Evolutionary conservation across 352 stramenopile genomes (phyloP).

Genomic region (Phytopythium oedochilum): DNA sequence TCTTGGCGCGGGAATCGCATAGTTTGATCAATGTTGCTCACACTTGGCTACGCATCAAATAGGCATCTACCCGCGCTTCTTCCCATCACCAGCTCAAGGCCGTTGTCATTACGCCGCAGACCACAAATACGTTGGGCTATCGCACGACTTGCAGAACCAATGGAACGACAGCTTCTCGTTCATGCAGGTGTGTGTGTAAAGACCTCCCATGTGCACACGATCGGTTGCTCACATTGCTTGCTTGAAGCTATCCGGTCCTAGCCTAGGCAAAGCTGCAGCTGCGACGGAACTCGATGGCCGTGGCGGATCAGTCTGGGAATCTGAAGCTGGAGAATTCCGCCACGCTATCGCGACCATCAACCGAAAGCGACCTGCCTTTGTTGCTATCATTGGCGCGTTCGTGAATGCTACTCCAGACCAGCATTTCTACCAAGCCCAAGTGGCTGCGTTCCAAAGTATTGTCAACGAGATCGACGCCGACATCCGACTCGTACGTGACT

Average conservation of each 20-base stretch:
- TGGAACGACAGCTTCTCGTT: slow-evolving; percentile 67
- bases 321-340: slow-evolving; percentile 34
- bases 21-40: background rate
- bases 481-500: slow-evolving; percentile 48
- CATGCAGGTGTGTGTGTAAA: slow-evolving; percentile 35
- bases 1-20: background rate
- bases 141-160: slow-evolving; percentile 71
- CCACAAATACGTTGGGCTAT: slow-evolving; percentile 53
- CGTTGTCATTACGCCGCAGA: slow-evolving; percentile 57
- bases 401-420: slow-evolving; percentile 33
- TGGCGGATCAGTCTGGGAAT: slow-evolving; percentile 45
- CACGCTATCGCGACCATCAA: slow-evolving; percentile 47
- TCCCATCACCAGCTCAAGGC: slow-evolving; percentile 33
- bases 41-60: background rate
- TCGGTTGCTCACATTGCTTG: background rate
- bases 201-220: background rate
- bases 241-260: slow-evolving; percentile 46
- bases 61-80: slow-evolving; percentile 78
- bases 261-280: slow-evolving; percentile 29
- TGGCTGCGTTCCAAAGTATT: slow-evolving; percentile 50
- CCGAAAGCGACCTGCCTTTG: slow-evolving; percentile 44
- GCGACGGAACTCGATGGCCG: slow-evolving; percentile 22
- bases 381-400: slow-evolving; percentile 65
- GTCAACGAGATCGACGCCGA: slow-evolving; percentile 54
- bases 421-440: slow-evolving; percentile 33